Base-by-base conservation (phyloP, 1,284 basidiomycete species). In the Acaromyces ingoldii region DNA sequence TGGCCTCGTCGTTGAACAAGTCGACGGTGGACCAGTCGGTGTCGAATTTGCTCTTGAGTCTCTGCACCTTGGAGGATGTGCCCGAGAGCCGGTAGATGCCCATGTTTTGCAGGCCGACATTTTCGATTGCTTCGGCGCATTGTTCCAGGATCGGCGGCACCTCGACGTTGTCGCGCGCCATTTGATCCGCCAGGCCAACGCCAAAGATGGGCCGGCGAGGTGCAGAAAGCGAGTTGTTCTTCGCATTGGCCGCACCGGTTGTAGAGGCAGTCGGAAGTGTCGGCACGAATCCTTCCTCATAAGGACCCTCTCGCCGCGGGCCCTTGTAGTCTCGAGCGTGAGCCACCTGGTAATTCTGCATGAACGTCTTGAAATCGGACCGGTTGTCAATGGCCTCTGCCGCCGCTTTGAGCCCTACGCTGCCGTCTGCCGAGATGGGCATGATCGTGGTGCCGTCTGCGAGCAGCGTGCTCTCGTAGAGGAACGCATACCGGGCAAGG, bases 1-100 rank as follows among this genome's bases (percentile, higher is more conserved):
- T 82, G 28, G 70, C 72, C 50, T 74, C 72, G 42, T 74, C 69
- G 28, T 53, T 65, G 41, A 60, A 50, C 24, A 74, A 38, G 52
- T 74, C 69, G n/a, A 74, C 72, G 1, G 41, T 31, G 5, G 56
- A 41, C 70, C 72, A 74, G 47, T 73, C 70, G 79, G 52, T 39
- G 76, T 99, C 92, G 30, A 98, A 80, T 55, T 83, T 82, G 53
- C 84, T 84, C 77, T 90, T 91, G 54, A 99, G 79, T 61, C 84
- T 84, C 61, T 84, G 81, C 36, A 98, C 87, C 68, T 90, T 88
- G 43, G 87, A 90, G 40, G 88, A 86, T 63, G 87, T 96, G 10
- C 93, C 93, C 51, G 87, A 91, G 36, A 99, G 80, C 25, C 93
- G 83, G 76, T 98, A 99, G 49, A 99, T 88, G 38, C 93, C 93